Conservation (phyloP, 2,329 filamentous ascomycete species). For the Fusarium nanum region DNA sequence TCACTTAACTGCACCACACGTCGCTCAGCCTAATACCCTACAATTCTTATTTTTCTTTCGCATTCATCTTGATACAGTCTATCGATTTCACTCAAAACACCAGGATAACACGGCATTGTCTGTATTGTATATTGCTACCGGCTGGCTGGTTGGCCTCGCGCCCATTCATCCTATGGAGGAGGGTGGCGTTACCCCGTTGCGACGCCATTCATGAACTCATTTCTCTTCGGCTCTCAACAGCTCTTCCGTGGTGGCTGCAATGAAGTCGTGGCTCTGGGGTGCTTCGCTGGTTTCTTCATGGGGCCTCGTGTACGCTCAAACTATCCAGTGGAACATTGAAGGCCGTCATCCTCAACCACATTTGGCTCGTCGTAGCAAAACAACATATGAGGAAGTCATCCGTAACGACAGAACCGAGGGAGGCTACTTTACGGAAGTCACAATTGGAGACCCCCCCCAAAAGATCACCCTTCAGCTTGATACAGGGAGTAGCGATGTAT, state of each 20-base stretch:
- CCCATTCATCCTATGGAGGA: constrained; percentile 40
- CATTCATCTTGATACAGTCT: not conserved
- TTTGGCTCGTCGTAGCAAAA: constrained; percentile 53
- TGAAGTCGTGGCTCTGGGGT: constrained; percentile 41
- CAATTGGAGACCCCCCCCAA: constrained; percentile 68
- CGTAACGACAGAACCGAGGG: constrained; percentile 59
- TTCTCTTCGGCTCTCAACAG: not conserved
- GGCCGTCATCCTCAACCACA: constrained; percentile 49
- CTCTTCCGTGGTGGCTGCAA: constrained; percentile 29
- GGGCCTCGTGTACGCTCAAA: constrained; percentile 44
- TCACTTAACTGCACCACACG: constrained; percentile 13
- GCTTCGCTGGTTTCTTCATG: constrained; percentile 42
- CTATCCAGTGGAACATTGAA: constrained; percentile 63
- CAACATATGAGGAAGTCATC: constrained; percentile 57
- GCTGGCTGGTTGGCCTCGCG: constrained; percentile 27
- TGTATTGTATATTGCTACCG: constrained; percentile 7
- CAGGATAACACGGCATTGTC: not conserved
- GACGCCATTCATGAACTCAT: constrained; percentile 37
- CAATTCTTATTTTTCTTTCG: constrained; percentile 1
- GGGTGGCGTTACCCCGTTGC: constrained; percentile 36
- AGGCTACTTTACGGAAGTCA: constrained; percentile 67
- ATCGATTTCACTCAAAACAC: not conserved
- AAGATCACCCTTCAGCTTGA: constrained; percentile 69
- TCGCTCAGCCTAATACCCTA: constrained; percentile 1
- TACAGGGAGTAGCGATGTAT: constrained; percentile 74